Base-by-base conservation (phyloP, 129 eudicot genomes). In the Tagetes erecta region DNA sequence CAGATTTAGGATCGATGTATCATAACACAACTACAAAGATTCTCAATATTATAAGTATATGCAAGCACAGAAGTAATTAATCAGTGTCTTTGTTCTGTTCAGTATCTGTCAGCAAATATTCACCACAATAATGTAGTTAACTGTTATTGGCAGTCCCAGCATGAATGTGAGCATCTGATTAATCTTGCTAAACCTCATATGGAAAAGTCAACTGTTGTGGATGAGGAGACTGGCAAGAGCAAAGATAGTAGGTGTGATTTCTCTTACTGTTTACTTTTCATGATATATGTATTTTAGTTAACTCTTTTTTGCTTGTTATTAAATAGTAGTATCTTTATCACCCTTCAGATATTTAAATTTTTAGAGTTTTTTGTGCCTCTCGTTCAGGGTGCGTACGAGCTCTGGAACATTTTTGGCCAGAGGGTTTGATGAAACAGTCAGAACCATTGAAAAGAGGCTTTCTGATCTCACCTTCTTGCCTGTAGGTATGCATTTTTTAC, bases 381-480 rank as follows among this genome's bases (percentile, higher is more conserved):
- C 65, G 58, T 84, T 67, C 83, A 93, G 97, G 89, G 98, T 93
- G 36, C 92, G 98, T 58, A 93, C 97, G 4, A 93, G 98, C 78
- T 93, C 95, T 62, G 98, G 98, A 55, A 90, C 95, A 62, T 93
- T 93, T 81, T 85, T 93, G 68, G 74, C 87, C 30, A 77, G 98
- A 83, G 98, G 96, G 56, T 83, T 80, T 63, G 98, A 93, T 80
- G 84, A 90, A 70, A 83, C 76, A 52, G 50, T 93, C 68, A 71
- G 73, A 51, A 56, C 55, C 70, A 93, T 90, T 57, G 98, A 93
- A 88, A 90, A 87, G 71, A 83, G 92, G 68, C 84, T 93, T 75
- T 96, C 98, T 62, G 98, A 93, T 86, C 90, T 90, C 80, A 87
- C 98, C 73, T 93, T 93, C 73, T 76, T 93, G 53, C 97, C 97